phyloP scores from a whole-genome alignment of 2,329 filamentous ascomycete species.

The Pochonia chlamydosporia region DNA sequence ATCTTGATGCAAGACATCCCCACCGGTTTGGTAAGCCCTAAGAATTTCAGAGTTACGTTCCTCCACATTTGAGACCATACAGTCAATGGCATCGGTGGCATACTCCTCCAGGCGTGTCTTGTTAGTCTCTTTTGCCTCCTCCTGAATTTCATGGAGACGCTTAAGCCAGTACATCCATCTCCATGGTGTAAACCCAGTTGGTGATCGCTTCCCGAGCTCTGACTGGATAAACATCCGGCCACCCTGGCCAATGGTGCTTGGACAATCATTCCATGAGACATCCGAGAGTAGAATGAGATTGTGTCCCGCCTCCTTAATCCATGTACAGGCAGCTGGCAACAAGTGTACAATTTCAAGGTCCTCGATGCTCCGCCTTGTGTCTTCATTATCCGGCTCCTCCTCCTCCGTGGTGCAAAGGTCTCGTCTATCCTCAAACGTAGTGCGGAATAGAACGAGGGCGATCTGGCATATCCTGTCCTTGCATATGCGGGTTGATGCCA shows the following conservation, averaged over 20 bases:
- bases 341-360: slow-evolving; percentile 2
- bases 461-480: slow-evolving; percentile 4
- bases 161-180: slow-evolving; percentile 8
- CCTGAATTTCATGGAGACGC: slow-evolving; percentile 1
- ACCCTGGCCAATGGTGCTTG: neutral
- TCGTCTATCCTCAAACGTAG: slow-evolving; percentile 5
- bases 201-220: slow-evolving; percentile 3
- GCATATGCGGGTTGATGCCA: slow-evolving; percentile 2
- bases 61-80: neutral
- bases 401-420: slow-evolving; percentile 1
- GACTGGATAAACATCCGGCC: slow-evolving; percentile 1
- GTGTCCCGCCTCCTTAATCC: slow-evolving; percentile 1
- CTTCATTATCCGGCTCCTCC: neutral
- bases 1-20: neutral
- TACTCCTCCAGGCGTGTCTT: neutral
- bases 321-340: slow-evolving; percentile 1
- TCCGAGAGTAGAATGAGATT: slow-evolving; percentile 4
- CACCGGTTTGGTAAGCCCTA: neutral
- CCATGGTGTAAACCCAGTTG: slow-evolving; percentile 6
- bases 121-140: slow-evolving; percentile 1
- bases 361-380: neutral
- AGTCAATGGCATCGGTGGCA: neutral
- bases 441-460: slow-evolving; percentile 4
- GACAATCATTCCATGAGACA: neutral
- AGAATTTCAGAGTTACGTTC: neutral